Evolutionary conservation across 495 filamentous ascomycete species (phyloP).

Genomic region (Massariosphaeria phaeospora): DNA sequence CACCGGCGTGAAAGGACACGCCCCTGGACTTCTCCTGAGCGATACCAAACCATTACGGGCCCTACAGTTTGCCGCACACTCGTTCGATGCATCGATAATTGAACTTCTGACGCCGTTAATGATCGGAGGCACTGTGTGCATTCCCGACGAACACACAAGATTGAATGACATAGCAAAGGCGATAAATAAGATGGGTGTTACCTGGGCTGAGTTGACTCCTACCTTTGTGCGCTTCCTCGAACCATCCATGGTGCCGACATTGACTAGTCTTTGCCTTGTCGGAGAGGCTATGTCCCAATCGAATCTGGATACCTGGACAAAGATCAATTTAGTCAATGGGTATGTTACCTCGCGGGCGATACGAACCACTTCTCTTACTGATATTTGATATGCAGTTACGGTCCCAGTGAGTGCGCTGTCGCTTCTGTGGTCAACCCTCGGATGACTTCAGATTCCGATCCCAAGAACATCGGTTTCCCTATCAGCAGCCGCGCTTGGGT

Average conservation of each 20-base stretch:
- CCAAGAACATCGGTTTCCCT: slow-evolving; percentile 24
- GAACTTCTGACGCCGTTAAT: slow-evolving; percentile 50
- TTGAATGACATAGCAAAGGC: slow-evolving; percentile 48
- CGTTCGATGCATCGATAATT: slow-evolving; percentile 52
- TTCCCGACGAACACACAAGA: slow-evolving; percentile 56
- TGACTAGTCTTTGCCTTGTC: slow-evolving; percentile 20
- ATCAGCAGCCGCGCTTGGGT: slow-evolving; percentile 22
- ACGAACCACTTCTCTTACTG: background rate
- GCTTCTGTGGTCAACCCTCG: slow-evolving; percentile 10
- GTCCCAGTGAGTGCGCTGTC: slow-evolving; percentile 30
- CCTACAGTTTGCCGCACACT: slow-evolving; percentile 54
- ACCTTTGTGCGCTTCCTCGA: slow-evolving; percentile 40
- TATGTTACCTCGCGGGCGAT: background rate
- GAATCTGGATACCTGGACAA: slow-evolving; percentile 27
- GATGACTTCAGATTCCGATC: slow-evolving; percentile 8
- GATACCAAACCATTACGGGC: slow-evolving; percentile 39
- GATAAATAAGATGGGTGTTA: slow-evolving; percentile 48
- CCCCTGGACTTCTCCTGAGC: slow-evolving; percentile 40
- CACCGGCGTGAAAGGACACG: slow-evolving; percentile 47
- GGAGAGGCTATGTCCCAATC: slow-evolving; percentile 30
- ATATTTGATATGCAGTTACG: slow-evolving; percentile 15
- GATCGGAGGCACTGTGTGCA: slow-evolving; percentile 57
- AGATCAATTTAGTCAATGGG: slow-evolving; percentile 26
- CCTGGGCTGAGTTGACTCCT: slow-evolving; percentile 52
- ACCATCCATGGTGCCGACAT: slow-evolving; percentile 19